Base-by-base conservation (phyloP, 140 eudicot species). In the Cichorium intybus region DNA sequence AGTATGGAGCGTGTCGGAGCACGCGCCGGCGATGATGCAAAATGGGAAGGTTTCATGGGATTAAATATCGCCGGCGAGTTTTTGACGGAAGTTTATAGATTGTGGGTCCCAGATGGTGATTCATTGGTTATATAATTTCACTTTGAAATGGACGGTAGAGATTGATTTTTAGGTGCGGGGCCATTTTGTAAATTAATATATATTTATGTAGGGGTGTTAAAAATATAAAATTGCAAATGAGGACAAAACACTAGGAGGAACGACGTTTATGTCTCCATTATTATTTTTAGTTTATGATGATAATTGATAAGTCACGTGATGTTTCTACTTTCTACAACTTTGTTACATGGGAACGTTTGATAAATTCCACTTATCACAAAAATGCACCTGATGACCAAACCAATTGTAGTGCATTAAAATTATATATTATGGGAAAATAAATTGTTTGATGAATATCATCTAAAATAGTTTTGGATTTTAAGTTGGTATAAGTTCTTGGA, bases 1-100 rank as follows among this genome's bases (percentile, higher is more conserved):
- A 73, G 95, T 89, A 12, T 89, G 95, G 96, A 89, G 84, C 34
- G 88, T 88, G 10, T 57, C 81, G 29, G 90, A 85, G 66, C 37
- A 62, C 63, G 34, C 80, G 37, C 72, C 81, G 35, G 80, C 79
- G 4, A 22, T 63, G 71, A 53, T 24, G 50, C 63, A 34, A 10
- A 74, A 51, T 35, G 75, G 63, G 50, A 53, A 57, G 23, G 47
- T 20, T 18, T n/a, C 56, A 10, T 75, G 79, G 62, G 80, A 69
- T 21, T 72, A 77, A 1, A 46, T 82, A 11, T 14, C 12, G 48
- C 20, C 48, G 70, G 56, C 4, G 27, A 53, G 51, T 15, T 2
- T 46, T 17, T 26, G 33, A 63, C 49, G 37, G 35, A 54, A 29
- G 56, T 34, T 72, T 62, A 50, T 28, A 62, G 51, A 10, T 63